Percentiles rank a stretch among this genome's conserved stretches.
These are phyloP conservation scores for Plasmodium sp. DNA, from an alignment of 169 alveolate genomes.

Conservation along the genomic window DNA sequence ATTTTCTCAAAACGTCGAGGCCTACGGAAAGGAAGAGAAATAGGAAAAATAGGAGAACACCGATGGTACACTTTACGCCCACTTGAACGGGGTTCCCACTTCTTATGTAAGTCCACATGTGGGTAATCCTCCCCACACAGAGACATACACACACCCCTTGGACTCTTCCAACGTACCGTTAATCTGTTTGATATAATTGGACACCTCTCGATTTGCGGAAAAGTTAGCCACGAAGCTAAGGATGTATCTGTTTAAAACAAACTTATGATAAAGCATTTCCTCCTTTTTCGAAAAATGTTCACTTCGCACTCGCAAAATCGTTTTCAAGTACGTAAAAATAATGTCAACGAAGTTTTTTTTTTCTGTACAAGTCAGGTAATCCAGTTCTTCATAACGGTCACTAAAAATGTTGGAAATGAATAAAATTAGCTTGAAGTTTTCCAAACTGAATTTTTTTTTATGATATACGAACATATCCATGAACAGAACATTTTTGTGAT, in stretches of 20 bases:
- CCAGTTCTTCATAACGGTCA: conserved; percentile 68
- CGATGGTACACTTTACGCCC: background rate
- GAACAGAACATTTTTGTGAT: conserved; percentile 29
- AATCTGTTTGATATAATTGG: conserved; percentile 20
- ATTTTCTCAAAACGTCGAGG: conserved; percentile 30
- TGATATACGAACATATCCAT: conserved; percentile 63
- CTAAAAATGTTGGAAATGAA: conserved; percentile 65
- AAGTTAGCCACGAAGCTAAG: conserved; percentile 67
- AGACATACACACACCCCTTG: background rate
- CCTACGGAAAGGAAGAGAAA: conserved; percentile 6
- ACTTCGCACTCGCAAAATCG: conserved; percentile 31
- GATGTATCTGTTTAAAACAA: conserved; percentile 65
- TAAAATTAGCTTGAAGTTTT: conserved; percentile 65
- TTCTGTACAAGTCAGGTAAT: conserved; percentile 32
- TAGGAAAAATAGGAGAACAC: background rate
- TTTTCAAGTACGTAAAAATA: conserved; percentile 41
- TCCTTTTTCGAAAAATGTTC: conserved; percentile 33
- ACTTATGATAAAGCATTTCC: conserved; percentile 55
- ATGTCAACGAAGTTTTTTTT: conserved; percentile 41
- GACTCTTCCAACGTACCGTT: conserved; percentile 30
- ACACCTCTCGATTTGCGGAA: conserved; percentile 4
- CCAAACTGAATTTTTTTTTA: conserved; percentile 40
- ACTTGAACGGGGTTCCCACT: background rate
- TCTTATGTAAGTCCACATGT: background rate
- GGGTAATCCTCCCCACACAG: background rate